Conservation (phyloP, 2,329 filamentous ascomycete genomes). For the Ceratocystis smalleyi region DNA sequence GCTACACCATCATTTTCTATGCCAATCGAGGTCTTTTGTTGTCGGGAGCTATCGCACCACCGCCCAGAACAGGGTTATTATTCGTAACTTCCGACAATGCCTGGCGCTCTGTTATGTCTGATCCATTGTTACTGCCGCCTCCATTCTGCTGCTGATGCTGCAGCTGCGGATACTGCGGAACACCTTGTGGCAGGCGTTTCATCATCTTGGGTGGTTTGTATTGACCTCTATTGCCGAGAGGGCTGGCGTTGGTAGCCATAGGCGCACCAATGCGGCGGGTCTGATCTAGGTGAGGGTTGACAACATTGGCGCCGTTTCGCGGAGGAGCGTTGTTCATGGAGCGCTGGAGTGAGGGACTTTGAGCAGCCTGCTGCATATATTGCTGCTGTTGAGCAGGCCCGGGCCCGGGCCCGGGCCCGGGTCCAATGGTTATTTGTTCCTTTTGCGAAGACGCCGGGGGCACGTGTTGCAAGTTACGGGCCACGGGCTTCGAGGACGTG, state of each 20-base stretch:
- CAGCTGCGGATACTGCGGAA: slow-evolving; percentile 20
- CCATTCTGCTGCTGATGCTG: slow-evolving; percentile 16
- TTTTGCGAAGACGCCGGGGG: slow-evolving; percentile 25
- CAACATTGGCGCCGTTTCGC: slow-evolving; percentile 27
- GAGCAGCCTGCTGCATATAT: slow-evolving; percentile 12
- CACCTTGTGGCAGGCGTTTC: slow-evolving; percentile 32
- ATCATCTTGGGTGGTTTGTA: slow-evolving; percentile 43
- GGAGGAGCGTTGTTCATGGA: slow-evolving; percentile 19
- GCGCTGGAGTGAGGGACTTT: slow-evolving; percentile 9
- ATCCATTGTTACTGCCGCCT: not conserved
- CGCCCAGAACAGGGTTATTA: slow-evolving; percentile 24
- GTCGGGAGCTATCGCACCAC: slow-evolving; percentile 26
- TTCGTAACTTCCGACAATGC: slow-evolving; percentile 37
- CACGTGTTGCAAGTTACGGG: slow-evolving; percentile 39
- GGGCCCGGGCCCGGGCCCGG: slow-evolving; percentile 19
- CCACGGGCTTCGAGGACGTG: slow-evolving; percentile 56
- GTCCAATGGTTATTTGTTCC: not conserved
- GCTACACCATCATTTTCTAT: slow-evolving; percentile 18
- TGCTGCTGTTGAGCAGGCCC: slow-evolving; percentile 19
- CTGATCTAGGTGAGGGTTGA: slow-evolving; percentile 40
- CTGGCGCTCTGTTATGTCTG: slow-evolving; percentile 23
- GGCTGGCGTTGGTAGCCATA: slow-evolving; percentile 29
- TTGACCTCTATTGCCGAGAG: slow-evolving; percentile 40
- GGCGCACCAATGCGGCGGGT: slow-evolving; percentile 45
- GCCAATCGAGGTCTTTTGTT: slow-evolving; percentile 37